Percentiles rank a stretch among this genome's conserved stretches.
Conservation (phyloP, 2,329 filamentous ascomycete genomes). For the Hypomyces perniciosus region DNA sequence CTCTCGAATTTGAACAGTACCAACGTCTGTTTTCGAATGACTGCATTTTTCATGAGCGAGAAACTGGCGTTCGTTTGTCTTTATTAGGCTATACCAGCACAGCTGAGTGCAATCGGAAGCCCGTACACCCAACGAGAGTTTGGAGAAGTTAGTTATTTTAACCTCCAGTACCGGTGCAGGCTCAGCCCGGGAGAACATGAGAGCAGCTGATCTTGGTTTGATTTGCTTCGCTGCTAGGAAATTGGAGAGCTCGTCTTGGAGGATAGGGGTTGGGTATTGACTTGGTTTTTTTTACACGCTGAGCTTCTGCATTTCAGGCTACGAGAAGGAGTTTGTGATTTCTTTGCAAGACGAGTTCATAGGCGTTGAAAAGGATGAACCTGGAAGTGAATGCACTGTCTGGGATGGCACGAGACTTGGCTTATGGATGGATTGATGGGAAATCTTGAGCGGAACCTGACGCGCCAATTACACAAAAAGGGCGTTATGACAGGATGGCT, state of each 20-base stretch:
- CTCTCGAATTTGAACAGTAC: not conserved
- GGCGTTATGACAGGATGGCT: constrained; percentile 9
- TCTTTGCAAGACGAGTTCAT: constrained; percentile 2
- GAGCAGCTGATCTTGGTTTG: too few relatives aligned
- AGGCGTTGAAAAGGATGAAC: constrained; percentile 12
- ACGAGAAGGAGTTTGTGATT: constrained; percentile 10
- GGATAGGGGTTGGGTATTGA: too few relatives aligned
- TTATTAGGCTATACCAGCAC: not conserved
- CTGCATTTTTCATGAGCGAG: not conserved
- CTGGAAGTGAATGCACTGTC: constrained; percentile 1
- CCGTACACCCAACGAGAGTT: too few relatives aligned
- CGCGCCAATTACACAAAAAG: not conserved
- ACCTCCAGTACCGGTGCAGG: too few relatives aligned
- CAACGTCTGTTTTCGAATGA: not conserved
- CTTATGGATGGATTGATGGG: constrained; percentile 5
- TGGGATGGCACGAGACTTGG: constrained; percentile 13
- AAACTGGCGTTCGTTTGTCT: not conserved
- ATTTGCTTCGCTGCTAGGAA: too few relatives aligned
- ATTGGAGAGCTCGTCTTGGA: too few relatives aligned
- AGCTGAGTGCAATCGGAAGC: too few relatives aligned
- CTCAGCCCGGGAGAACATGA: too few relatives aligned
- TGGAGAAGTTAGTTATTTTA: too few relatives aligned
- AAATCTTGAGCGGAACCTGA: constrained; percentile 1
- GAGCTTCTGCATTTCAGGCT: not conserved
- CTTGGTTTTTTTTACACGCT: not conserved